Evolutionary conservation across 768 basidiomycete genomes (phyloP).

Genomic region (Cystofilobasidium capitatum): DNA sequence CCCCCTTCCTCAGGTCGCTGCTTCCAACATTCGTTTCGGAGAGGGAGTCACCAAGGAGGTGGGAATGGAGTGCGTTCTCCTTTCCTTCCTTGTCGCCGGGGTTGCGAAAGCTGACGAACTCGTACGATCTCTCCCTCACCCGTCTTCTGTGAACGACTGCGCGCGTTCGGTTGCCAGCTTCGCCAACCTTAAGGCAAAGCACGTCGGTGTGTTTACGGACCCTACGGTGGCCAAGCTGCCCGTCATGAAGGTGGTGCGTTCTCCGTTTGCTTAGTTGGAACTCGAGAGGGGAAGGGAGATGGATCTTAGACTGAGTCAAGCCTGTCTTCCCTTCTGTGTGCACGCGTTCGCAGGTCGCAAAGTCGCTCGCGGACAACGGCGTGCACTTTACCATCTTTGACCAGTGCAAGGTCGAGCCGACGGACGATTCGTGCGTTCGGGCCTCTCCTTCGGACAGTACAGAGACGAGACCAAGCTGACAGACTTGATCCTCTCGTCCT

Average conservation of each 20-base stretch:
- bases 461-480: background rate
- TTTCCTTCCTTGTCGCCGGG: background rate
- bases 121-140: background rate
- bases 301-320: too few relatives aligned
- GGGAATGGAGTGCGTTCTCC: conserved; percentile 31
- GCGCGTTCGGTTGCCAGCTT: conserved; percentile 18
- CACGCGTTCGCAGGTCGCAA: conserved; percentile 51
- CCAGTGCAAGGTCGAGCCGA: conserved; percentile 76
- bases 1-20: conserved; percentile 33
- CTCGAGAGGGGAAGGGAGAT: too few relatives aligned
- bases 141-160: conserved; percentile 31
- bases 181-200: conserved; percentile 31
- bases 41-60: conserved; percentile 36
- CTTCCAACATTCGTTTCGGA: conserved; percentile 37
- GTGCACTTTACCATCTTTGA: conserved; percentile 75
- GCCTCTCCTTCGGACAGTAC: background rate
- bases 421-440: conserved; percentile 50
- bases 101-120: background rate
- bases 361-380: conserved; percentile 65
- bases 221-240: conserved; percentile 67
- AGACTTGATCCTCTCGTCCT: background rate
- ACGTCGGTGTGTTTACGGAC: conserved; percentile 94
- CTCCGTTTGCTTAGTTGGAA: too few relatives aligned
- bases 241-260: conserved; percentile 68
- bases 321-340: background rate